Evolutionary conservation across 805 yeast species (phyloP), one percentile per base, ranked within the genome.

Genomic region (Candida koratica): DNA sequence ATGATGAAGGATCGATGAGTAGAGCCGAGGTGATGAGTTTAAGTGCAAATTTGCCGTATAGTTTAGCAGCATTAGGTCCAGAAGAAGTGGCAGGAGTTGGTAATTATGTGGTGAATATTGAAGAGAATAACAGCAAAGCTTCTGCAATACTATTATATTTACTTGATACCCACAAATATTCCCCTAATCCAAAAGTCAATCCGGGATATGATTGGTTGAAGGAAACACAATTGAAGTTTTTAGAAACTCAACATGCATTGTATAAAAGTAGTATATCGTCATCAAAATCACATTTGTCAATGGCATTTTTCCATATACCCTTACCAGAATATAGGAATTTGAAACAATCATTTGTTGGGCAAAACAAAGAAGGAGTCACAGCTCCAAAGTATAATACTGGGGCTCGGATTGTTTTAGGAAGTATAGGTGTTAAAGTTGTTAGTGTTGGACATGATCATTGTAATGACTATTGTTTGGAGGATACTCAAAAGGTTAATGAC

Each of bases 261-360:
- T 47, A 60, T 25, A 45, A 60, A 30, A 44, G 51, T 35, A 46
- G 55, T 12, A 44, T 55, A 18, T 53, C 61, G 12, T 44, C 57
- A 10, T 44, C 57, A 10, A 61, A 64, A 12, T 58, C 58, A 4
- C 81, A 76, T 25, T 51, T 85, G 43, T 71, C 87, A 9, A 79
- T 93, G 87, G 95, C 95, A 1, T 90, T 93, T 50, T 84, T 89
- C 70, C 98, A 93, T 54, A 89, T 93, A 19, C 98, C 98, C 0
- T 47, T 89, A 12, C 93, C 96, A 1, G 97, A 93, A 56, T 89
- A 77, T 55, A 61, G 77, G 39, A 70, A 81, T 42, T 36, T 64
- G 15, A 43, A 56, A 6, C 67, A 58, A 42, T 63, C 69, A 7
- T 47, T 69, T n/a, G 65, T 81, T 5, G 98, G 98, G 0, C 56